A percentile compares a stretch with the other conserved stretches of the same genome.
phyloP scores from a whole-genome alignment of 495 filamentous ascomycete genomes.

The Daldinia vernicosa region DNA sequence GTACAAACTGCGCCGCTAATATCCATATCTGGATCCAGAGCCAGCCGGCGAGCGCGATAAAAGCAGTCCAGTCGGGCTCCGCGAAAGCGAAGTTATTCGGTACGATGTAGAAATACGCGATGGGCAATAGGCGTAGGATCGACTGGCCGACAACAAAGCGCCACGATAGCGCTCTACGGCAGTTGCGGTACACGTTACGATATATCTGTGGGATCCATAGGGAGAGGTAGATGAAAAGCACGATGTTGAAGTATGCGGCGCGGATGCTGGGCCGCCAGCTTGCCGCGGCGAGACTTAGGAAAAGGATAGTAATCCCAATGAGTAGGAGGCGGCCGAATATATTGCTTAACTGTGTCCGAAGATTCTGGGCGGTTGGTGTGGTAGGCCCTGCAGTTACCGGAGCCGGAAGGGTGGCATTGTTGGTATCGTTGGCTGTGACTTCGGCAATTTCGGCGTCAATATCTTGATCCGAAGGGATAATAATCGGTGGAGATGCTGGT shows the following conservation, averaged over 20 bases:
- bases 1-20: constrained; percentile 78
- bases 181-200: constrained; percentile 90
- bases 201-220: constrained; percentile 93
- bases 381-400: constrained; percentile 51
- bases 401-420: constrained; percentile 41
- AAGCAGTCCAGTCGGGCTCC: constrained; percentile 70
- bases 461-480: constrained; percentile 87
- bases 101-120: constrained; percentile 81
- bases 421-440: constrained; percentile 48
- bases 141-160: constrained; percentile 88
- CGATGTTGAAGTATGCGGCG: constrained; percentile 71
- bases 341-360: constrained; percentile 66
- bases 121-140: constrained; percentile 75
- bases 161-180: constrained; percentile 86
- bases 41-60: constrained; percentile 75
- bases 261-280: constrained; percentile 78
- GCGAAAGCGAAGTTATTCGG: constrained; percentile 81
- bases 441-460: constrained; percentile 66
- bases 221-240: constrained; percentile 80
- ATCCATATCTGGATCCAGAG: constrained; percentile 90
- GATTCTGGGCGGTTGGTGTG: constrained; percentile 38
- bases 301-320: constrained; percentile 71
- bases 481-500: constrained; percentile 65
- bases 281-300: constrained; percentile 77
- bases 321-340: constrained; percentile 84